Evolutionary conservation across 257 asterid genomes (phyloP), one percentile per base, ranked within the genome.

Genomic region (Oldenlandia corymbosa): DNA sequence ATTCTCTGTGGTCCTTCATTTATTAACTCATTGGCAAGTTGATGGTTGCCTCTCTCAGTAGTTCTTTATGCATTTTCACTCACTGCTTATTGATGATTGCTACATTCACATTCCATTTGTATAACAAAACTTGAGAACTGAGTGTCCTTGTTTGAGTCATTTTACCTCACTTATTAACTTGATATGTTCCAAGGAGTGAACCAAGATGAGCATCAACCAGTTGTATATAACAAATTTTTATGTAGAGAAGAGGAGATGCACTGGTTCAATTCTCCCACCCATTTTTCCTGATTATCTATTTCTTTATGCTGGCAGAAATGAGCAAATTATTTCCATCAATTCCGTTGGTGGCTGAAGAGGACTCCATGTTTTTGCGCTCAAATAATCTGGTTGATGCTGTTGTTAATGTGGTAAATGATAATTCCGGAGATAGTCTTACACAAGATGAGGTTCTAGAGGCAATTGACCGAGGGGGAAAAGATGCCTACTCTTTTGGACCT

Each of bases 291-390:
- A 46, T 60, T 30, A 49, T 60, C 50, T 52, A 5, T 24, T 26
- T 7, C 57, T 45, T 69, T 23, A 43, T 56, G 60, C 68, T 67
- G 72, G 64, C 76, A 91, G 98, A 92, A 80, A 73, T 92, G 88
- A 59, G 81, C 72, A 78, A 64, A 65, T 76, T 79, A 17, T 92
- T 85, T 77, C 98, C 98, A 64, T 78, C 86, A 13, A 92, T 85
- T 62, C 97, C 98, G 24, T 66, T 92, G 85, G 95, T 92, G 58
- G 98, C 98, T 5, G 97, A 92, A 78, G 98, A 92, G 82, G 98
- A 92, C 71, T 92, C 97, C 0, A 81, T 83, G 24, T 92, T 82
- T 45, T 73, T 92, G 71, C 87, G 88, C 62, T 77, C 84, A 60
- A 92, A 87, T 73, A 83, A 89, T 84, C 84, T 92, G 31, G 93